Conservation (phyloP, 1,139 yeast genomes). For the Geotrichum siamense region DNA sequence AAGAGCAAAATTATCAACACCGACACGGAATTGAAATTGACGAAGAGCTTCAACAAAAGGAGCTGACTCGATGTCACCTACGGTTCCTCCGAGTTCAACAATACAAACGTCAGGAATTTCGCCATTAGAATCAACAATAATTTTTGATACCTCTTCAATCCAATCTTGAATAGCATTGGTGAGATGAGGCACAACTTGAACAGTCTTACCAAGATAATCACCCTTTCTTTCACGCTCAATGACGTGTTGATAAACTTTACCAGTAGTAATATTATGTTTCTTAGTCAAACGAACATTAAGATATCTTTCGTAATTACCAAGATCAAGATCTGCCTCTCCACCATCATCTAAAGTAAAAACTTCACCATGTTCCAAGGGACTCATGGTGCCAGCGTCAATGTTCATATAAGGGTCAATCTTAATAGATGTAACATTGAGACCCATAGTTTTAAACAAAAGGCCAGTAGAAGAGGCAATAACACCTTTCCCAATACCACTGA, state of each 20-base stretch:
- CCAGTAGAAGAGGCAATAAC: conserved; percentile 97
- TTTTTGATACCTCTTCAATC: conserved; percentile 86
- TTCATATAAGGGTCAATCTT: conserved; percentile 98
- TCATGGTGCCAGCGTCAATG: conserved; percentile 99
- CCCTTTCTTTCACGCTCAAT: conserved; percentile 94
- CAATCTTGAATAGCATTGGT: conserved; percentile 97
- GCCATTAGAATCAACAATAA: conserved; percentile 91
- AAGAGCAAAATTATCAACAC: conserved; percentile 85
- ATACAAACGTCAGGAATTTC: conserved; percentile 88
- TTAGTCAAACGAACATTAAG: conserved; percentile 84
- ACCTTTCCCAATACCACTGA: conserved; percentile 98
- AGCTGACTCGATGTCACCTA: conserved; percentile 97
- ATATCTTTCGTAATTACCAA: conserved; percentile 97
- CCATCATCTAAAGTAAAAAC: conserved; percentile 97
- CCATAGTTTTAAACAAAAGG: conserved; percentile 83
- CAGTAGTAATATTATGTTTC: conserved; percentile 96
- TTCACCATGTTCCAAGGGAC: conserved; percentile 98
- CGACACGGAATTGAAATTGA: conserved; percentile 97
- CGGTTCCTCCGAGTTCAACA: conserved; percentile 97
- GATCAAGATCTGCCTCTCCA: conserved; percentile 96
- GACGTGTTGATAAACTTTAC: conserved; percentile 90
- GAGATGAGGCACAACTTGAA: conserved; percentile 96
- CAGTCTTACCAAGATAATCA: conserved; percentile 97
- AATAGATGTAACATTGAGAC: conserved; percentile 91
- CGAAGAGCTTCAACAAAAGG: conserved; percentile 98